These are phyloP conservation scores for Trichosporon ovoides DNA, from an alignment of 1,284 basidiomycete species.

Conservation along the genomic window DNA sequence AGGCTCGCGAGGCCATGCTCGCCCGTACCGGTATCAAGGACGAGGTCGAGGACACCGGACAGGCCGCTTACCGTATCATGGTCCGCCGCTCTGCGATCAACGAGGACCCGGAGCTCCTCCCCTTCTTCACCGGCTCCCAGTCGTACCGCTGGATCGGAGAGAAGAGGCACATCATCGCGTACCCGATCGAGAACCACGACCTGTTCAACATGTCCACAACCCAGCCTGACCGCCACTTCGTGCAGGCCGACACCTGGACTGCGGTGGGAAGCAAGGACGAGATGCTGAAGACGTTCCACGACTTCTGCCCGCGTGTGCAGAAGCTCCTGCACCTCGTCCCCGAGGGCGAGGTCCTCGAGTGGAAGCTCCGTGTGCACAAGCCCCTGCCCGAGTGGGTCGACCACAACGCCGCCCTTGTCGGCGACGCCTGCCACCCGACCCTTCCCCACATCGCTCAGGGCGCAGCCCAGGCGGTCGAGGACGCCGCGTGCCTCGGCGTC, in stretches of 20 bases:
- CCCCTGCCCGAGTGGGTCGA: conserved; percentile 45
- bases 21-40: conserved; percentile 38
- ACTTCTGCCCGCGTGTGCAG: conserved; percentile 45
- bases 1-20: conserved; percentile 39
- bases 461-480: conserved; percentile 48
- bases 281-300: conserved; percentile 42
- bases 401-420: conserved; percentile 31
- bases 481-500: conserved; percentile 45
- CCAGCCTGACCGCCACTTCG: conserved; percentile 45
- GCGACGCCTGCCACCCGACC: conserved; percentile 42
- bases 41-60: conserved; percentile 45
- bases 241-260: conserved; percentile 43
- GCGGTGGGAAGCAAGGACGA: conserved; percentile 38
- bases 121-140: conserved; percentile 38
- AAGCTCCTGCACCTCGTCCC: conserved; percentile 44
- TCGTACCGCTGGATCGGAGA: conserved; percentile 48
- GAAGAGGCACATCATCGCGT: conserved; percentile 46
- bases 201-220: conserved; percentile 47
- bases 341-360: conserved; percentile 45
- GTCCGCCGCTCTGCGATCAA: conserved; percentile 37
- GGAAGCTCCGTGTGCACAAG: conserved; percentile 45
- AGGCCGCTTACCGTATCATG: conserved; percentile 49
- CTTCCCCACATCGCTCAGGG: conserved; percentile 45
- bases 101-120: conserved; percentile 44
- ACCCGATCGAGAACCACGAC: conserved; percentile 40